Base-by-base conservation (phyloP, 106 monocot genomes). In the Amphibolis antarctica region DNA sequence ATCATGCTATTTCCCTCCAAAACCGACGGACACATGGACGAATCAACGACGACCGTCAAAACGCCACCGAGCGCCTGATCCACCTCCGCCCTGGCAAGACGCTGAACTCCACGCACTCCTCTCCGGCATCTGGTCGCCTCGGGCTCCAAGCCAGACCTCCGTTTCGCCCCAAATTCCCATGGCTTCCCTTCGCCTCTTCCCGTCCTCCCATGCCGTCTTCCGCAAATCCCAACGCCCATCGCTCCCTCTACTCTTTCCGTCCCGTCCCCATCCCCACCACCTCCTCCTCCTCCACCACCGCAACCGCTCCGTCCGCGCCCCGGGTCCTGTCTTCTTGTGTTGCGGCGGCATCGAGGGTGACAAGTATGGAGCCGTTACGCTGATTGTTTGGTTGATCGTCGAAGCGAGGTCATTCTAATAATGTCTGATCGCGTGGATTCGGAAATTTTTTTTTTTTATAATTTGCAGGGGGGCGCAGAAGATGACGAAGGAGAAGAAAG, bases 151-250 rank as follows among this genome's bases (percentile, higher is more conserved):
- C 10, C 10, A 21, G 22, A 23, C 28, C 13, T 29, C 15, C 13
- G 36, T 18, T 60, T 27, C 60, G 10, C 49, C 49, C 13, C 49
- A 14, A 14, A 49, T 60, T n/a, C n/a, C 60, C 60, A 60, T 60
- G 60, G 60, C 60, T 36, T 60, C 60, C 80, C 1, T 44, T 81
- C 1, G 4, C 4, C 79, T 54, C 22, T 59, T 79, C 5, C 76
- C 88, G 29, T 83, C 82, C 67, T 82, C 88, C 27, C 85, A 80
- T 65, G 74, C 64, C 15, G 19, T 13, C 27, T 17, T 26, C 46
- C 43, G 21, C 64, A 46, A 28, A 47, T 3, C 45, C 11, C 25
- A 21, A 46, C 5, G 5, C 45, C 15, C 21, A 9, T 42, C 63
- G 46, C 63, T 13, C 20, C 45, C 43, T 17, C 63, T 30, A 13